These are phyloP conservation scores for Tubosaeta sp. DNA, from an alignment of 768 basidiomycete species.

Conservation along the genomic window DNA sequence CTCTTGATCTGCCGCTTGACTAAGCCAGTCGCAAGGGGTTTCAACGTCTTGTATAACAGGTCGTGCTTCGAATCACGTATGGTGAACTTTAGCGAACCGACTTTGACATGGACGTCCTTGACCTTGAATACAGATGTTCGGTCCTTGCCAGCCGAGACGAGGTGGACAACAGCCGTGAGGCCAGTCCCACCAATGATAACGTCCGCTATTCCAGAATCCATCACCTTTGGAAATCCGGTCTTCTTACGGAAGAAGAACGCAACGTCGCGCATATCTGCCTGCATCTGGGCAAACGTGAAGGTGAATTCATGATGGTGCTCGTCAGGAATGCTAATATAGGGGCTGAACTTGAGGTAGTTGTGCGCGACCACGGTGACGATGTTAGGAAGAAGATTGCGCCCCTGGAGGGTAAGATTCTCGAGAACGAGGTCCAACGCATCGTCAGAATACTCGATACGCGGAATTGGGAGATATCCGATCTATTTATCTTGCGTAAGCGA, in stretches of 20 bases:
- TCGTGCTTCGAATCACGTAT: slow-evolving; percentile 93
- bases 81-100: slow-evolving; percentile 83
- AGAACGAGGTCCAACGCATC: slow-evolving; percentile 83
- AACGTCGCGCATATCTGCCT: slow-evolving; percentile 91
- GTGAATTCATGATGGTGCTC: slow-evolving; percentile 68
- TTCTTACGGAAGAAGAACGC: slow-evolving; percentile 90
- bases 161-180: slow-evolving; percentile 59
- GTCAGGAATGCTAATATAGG: slow-evolving; percentile 57
- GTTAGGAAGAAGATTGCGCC: slow-evolving; percentile 87
- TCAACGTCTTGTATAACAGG: slow-evolving; percentile 79
- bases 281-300: slow-evolving; percentile 77
- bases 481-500: slow-evolving; percentile 20
- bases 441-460: slow-evolving; percentile 91
- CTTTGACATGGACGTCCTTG: slow-evolving; percentile 67
- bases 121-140: slow-evolving; percentile 69
- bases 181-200: slow-evolving; percentile 82
- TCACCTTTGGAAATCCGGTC: slow-evolving; percentile 74
- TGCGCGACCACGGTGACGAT: slow-evolving; percentile 67
- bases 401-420: slow-evolving; percentile 87
- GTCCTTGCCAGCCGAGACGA: slow-evolving; percentile 62
- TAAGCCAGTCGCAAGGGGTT: slow-evolving; percentile 72
- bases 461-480: slow-evolving; percentile 84
- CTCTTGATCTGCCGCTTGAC: slow-evolving; percentile 71
- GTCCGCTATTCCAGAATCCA: slow-evolving; percentile 82
- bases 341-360: slow-evolving; percentile 83